Evolutionary conservation across 208 protist genomes (phyloP).

Genomic region (Crithidia bombi): DNA sequence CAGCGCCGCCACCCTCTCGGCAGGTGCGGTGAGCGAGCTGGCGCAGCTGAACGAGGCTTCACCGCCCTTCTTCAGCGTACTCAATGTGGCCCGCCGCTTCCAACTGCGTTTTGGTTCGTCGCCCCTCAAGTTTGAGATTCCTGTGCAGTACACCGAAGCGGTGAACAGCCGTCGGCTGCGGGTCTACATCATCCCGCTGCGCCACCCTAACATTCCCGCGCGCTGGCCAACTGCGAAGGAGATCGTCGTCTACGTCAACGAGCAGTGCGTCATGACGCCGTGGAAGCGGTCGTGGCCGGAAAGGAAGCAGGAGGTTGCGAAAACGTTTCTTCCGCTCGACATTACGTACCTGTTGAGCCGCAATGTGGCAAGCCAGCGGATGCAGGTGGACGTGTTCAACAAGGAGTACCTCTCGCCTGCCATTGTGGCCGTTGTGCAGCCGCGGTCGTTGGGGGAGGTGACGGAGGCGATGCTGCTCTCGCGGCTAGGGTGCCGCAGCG

Average conservation of each 20-base stretch:
- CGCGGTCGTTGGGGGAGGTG: conserved; percentile 58
- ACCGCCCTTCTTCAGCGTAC: conserved; percentile 70
- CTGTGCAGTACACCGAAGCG: conserved; percentile 55
- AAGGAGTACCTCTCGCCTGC: conserved; percentile 65
- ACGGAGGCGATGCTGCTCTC: conserved; percentile 45
- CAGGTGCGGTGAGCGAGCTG: conserved; percentile 33
- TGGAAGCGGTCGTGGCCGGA: conserved; percentile 86
- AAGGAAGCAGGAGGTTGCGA: conserved; percentile 57
- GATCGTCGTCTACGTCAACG: conserved; percentile 79
- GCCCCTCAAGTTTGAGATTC: conserved; percentile 68
- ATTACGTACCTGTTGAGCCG: conserved; percentile 68
- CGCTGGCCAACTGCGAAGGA: conserved; percentile 78
- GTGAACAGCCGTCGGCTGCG: conserved; percentile 64
- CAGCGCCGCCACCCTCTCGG: background rate
- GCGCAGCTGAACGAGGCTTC: conserved; percentile 50
- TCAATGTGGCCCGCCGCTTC: conserved; percentile 56
- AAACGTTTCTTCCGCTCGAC: conserved; percentile 79
- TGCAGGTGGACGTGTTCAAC: conserved; percentile 69
- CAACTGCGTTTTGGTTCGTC: conserved; percentile 72
- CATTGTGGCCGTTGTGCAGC: conserved; percentile 59
- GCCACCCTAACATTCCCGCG: conserved; percentile 56
- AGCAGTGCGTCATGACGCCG: conserved; percentile 58
- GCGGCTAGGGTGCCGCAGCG: conserved; percentile 13
- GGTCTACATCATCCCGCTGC: conserved; percentile 65
- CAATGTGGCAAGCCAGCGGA: conserved; percentile 43